Evolutionary conservation across 352 stramenopile genomes (phyloP).

Genomic region (Hyaloperonospora arabidopsidis): DNA sequence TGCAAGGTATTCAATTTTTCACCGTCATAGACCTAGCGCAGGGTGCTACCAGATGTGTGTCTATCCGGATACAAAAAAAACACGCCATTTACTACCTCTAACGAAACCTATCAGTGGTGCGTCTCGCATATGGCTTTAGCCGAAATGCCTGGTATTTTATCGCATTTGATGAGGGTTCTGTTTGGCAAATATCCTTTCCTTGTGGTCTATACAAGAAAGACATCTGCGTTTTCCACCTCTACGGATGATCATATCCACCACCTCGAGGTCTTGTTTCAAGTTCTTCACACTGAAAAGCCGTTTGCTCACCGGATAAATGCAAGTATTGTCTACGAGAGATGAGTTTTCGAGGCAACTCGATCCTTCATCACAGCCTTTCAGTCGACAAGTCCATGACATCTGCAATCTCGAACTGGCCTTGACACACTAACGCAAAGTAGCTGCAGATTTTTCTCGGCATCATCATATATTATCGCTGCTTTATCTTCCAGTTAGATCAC

Average conservation of each 20-base stretch:
- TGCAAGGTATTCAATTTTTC: conserved; percentile 7
- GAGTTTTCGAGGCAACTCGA: conserved; percentile 22
- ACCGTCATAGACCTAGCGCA: conserved; percentile 17
- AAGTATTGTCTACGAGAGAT: conserved; percentile 11
- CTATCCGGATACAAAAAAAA: not conserved
- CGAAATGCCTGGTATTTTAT: conserved; percentile 27
- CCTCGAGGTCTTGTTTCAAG: conserved; percentile 20
- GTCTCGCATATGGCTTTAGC: conserved; percentile 28
- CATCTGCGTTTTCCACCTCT: conserved; percentile 21
- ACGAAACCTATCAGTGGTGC: conserved; percentile 32
- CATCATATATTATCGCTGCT: conserved; percentile 23
- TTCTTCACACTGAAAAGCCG: conserved; percentile 17
- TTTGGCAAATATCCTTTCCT: conserved; percentile 25
- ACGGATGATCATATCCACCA: conserved; percentile 14
- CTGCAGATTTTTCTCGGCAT: conserved; percentile 26
- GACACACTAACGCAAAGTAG: conserved; percentile 6
- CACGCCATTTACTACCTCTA: conserved; percentile 5
- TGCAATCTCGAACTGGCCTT: conserved; percentile 14
- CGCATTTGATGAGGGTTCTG: conserved; percentile 18
- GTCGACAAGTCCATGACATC: conserved; percentile 23
- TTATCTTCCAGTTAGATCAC: conserved; percentile 19
- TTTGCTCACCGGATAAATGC: conserved; percentile 20
- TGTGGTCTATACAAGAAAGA: conserved; percentile 32
- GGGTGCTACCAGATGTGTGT: conserved; percentile 26
- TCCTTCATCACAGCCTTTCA: conserved; percentile 7